These are phyloP conservation scores for Xanthoconium separans DNA, from an alignment of 1,284 basidiomycete genomes.

Conservation along the genomic window DNA sequence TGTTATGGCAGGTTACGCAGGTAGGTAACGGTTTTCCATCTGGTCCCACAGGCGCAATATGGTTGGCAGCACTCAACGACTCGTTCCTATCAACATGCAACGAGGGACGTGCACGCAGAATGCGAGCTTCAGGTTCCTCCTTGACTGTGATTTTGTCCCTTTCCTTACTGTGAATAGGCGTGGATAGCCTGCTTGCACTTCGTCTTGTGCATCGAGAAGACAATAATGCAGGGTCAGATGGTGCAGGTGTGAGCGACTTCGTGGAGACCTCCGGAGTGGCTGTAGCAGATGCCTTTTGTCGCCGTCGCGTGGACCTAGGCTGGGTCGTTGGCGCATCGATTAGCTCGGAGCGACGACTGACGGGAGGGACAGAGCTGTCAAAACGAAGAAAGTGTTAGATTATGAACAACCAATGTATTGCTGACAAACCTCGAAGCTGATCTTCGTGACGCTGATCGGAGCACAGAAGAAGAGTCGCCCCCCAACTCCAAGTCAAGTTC, in stretches of 20 bases:
- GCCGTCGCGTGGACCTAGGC: conserved; percentile 51
- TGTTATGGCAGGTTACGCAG: conserved; percentile 64
- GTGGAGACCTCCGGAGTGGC: conserved; percentile 22
- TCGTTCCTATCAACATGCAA: conserved; percentile 36
- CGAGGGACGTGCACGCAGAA: conserved; percentile 47
- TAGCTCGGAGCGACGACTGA: conserved; percentile 20
- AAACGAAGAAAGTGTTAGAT: conserved; percentile 14
- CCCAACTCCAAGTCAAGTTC: conserved; percentile 53
- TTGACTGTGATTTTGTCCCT: conserved; percentile 44
- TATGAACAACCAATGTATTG: conserved; percentile 3
- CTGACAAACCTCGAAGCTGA: conserved; percentile 31
- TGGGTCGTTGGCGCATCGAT: conserved; percentile 30
- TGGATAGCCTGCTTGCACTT: conserved; percentile 30
- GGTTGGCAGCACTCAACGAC: conserved; percentile 36
- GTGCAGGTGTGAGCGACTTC: conserved; percentile 28
- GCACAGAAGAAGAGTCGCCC: conserved; percentile 37
- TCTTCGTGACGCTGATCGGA: conserved; percentile 25
- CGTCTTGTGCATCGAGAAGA: conserved; percentile 18
- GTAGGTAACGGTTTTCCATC: conserved; percentile 60
- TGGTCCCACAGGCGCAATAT: conserved; percentile 44
- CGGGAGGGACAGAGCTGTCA: conserved; percentile 29
- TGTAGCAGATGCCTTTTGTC: conserved; percentile 47
- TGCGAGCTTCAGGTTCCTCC: conserved; percentile 49
- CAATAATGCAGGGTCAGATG: conserved; percentile 20
- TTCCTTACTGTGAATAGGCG: conserved; percentile 33